Conservation (phyloP, 2,329 filamentous ascomycete species). For the Tolypocladium cylindrosporum region DNA sequence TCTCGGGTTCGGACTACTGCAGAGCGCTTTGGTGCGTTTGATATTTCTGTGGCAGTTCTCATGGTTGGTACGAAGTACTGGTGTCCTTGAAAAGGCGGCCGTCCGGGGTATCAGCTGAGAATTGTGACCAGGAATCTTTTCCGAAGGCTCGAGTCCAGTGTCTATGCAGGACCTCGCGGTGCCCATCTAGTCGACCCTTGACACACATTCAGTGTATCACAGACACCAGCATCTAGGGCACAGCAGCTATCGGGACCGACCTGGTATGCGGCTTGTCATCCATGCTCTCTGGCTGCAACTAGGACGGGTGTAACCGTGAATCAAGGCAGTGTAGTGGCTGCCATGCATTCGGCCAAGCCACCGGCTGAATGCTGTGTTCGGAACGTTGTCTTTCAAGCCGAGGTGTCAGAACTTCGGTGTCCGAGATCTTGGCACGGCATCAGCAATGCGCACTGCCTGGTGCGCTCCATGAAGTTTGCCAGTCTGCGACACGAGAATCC, state of each 20-base stretch:
- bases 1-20: too few species aligned
- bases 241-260: not conserved
- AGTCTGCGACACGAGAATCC: not conserved
- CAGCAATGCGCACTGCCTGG: not conserved
- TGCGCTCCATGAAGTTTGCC: not conserved
- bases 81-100: not conserved
- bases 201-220: not conserved
- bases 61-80: not conserved
- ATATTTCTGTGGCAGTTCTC: not conserved
- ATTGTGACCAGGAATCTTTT: not conserved
- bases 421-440: not conserved
- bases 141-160: not conserved
- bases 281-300: not conserved
- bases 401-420: not conserved
- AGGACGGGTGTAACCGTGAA: not conserved
- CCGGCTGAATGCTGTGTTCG: not conserved
- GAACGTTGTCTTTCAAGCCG: not conserved
- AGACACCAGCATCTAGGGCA: not conserved
- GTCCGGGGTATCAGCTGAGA: not conserved
- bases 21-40: not conserved
- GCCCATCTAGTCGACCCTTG: not conserved
- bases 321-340: not conserved
- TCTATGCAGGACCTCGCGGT: too few species aligned
- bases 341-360: not conserved
- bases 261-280: not conserved